Evolutionary conservation across 2,329 filamentous ascomycete species (phyloP).

Genomic region (Fusarium sp.): DNA sequence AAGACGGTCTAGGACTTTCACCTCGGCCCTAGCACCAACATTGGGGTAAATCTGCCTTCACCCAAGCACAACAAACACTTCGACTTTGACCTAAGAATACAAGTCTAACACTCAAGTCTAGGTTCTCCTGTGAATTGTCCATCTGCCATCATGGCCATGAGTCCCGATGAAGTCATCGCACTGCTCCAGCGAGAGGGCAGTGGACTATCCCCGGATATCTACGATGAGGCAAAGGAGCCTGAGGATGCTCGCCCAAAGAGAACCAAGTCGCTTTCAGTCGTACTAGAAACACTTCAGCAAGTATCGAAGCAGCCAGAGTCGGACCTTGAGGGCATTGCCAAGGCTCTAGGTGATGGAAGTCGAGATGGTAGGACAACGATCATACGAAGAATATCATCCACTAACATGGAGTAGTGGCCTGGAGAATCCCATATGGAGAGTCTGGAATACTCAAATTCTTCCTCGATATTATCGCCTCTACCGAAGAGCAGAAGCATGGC

Average conservation of each 20-base stretch:
- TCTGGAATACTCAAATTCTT: constrained; percentile 67
- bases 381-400: neutral
- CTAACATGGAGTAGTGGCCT: constrained; percentile 54
- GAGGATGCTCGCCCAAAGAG: constrained; percentile 38
- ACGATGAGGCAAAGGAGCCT: constrained; percentile 42
- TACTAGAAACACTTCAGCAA: constrained; percentile 52
- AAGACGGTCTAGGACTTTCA: neutral
- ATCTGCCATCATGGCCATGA: constrained; percentile 40
- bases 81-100: neutral
- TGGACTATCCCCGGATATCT: constrained; percentile 37
- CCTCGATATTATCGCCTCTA: constrained; percentile 53
- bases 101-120: neutral
- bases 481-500: constrained; percentile 49
- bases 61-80: neutral
- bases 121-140: neutral
- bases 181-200: constrained; percentile 50
- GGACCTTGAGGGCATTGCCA: constrained; percentile 55
- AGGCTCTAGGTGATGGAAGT: constrained; percentile 63
- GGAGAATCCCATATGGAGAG: constrained; percentile 64
- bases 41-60: constrained; percentile 7
- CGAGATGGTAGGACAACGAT: constrained; percentile 57
- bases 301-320: constrained; percentile 52
- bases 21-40: neutral
- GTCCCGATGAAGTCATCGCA: constrained; percentile 49
- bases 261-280: constrained; percentile 47